A percentile compares a stretch with the other conserved stretches of the same genome.
phyloP scores from a whole-genome alignment of 2,329 filamentous ascomycete genomes.

The Dactylonectria estremocensis region DNA sequence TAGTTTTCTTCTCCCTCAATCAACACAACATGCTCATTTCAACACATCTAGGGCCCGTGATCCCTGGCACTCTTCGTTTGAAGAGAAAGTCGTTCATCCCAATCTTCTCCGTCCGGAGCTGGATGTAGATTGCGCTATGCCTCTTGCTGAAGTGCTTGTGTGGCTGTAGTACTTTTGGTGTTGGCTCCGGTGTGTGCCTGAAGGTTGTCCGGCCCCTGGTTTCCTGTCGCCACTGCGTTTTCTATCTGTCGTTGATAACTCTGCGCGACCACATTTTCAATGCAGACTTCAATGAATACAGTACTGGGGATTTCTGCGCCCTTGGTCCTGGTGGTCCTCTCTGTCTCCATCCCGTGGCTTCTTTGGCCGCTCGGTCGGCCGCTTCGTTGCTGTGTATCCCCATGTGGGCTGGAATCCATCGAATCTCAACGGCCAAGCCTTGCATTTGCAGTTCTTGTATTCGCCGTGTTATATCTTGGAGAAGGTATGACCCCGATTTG shows the following conservation, averaged over 20 bases:
- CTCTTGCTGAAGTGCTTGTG: conserved; percentile 24
- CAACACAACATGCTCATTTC: too few species aligned
- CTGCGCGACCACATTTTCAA: neutral
- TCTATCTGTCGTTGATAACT: neutral
- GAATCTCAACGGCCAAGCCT: conserved; percentile 1
- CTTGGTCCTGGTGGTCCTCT: neutral
- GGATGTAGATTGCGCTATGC: conserved; percentile 16
- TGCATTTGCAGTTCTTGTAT: conserved; percentile 3
- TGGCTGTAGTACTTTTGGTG: conserved; percentile 9
- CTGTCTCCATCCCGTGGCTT: neutral
- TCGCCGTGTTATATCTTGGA: conserved; percentile 4
- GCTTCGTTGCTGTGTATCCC: conserved; percentile 19
- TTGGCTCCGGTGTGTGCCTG: conserved; percentile 8
- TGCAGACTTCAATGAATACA: neutral
- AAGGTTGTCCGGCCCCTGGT: neutral
- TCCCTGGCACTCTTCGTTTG: conserved; percentile 29
- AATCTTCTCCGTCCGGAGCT: conserved; percentile 28
- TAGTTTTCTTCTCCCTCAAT: too few species aligned
- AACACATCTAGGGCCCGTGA: conserved; percentile 21
- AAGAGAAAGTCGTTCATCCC: conserved; percentile 29
- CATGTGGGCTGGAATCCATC: conserved; percentile 16
- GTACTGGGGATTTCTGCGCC: neutral
- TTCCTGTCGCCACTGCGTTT: neutral
- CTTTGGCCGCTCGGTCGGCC: conserved; percentile 6
- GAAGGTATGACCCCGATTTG: conserved; percentile 20